These are phyloP conservation scores for Syncephalis plumigaleata DNA, from an alignment of 371 early-diverging fungal species.

Conservation along the genomic window DNA sequence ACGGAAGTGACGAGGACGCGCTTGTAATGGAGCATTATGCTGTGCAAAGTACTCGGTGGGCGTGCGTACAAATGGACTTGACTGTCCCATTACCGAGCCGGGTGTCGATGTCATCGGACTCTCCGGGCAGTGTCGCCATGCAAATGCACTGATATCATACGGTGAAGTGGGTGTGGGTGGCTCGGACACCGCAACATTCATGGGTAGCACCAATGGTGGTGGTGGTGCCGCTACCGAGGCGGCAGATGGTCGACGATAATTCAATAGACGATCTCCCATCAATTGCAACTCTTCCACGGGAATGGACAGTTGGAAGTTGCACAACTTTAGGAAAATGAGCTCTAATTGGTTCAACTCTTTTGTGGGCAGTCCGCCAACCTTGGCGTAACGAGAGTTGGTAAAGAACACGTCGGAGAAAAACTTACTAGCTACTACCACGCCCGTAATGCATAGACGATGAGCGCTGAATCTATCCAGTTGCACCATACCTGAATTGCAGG, in stretches of 20 bases:
- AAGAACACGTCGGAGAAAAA: slow-evolving; percentile 80
- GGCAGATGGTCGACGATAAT: slow-evolving; percentile 17
- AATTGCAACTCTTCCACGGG: slow-evolving; percentile 57
- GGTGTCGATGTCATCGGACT: slow-evolving; percentile 4
- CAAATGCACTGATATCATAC: not conserved
- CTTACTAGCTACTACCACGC: slow-evolving; percentile 66
- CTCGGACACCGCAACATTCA: slow-evolving; percentile 8
- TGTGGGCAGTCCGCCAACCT: slow-evolving; percentile 84
- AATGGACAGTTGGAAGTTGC: slow-evolving; percentile 60
- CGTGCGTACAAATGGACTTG: not conserved
- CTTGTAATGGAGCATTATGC: too few species aligned
- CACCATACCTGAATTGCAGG: slow-evolving; percentile 15
- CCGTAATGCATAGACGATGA: slow-evolving; percentile 74
- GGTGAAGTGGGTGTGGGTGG: slow-evolving; percentile 8
- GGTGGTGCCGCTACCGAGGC: not conserved
- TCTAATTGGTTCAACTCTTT: slow-evolving; percentile 78
- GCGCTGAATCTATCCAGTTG: slow-evolving; percentile 73
- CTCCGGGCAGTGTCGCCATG: not conserved
- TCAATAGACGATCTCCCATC: slow-evolving; percentile 48
- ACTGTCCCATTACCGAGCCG: not conserved
- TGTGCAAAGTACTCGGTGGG: not conserved
- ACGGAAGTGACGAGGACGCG: too few species aligned
- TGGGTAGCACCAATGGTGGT: slow-evolving; percentile 9
- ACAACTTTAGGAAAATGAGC: slow-evolving; percentile 55
- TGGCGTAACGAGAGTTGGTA: slow-evolving; percentile 78